These are phyloP conservation scores for Bryopsis sp. DNA, from an alignment of 139 green algal species.

Conservation along the genomic window DNA sequence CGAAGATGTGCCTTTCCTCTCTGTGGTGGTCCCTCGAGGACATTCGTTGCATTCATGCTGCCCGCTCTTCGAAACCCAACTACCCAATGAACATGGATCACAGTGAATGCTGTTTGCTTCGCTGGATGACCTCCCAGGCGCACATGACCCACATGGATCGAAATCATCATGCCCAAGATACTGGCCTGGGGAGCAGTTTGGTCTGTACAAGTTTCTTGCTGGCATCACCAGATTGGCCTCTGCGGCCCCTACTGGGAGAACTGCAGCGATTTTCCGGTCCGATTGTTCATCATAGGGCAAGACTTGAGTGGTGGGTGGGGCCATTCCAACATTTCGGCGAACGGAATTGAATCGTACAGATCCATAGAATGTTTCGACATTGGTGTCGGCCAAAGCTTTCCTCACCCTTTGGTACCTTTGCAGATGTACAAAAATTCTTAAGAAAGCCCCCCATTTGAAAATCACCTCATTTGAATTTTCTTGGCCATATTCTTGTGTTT, in stretches of 20 bases:
- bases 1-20: background rate
- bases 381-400: background rate
- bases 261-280: background rate
- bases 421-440: too few relatives aligned
- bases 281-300: background rate
- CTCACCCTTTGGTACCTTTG: conserved; percentile 10
- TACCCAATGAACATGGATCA: background rate
- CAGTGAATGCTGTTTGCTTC: background rate
- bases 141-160: background rate
- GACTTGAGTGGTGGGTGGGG: conserved; percentile 3
- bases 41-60: background rate
- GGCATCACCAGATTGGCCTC: background rate
- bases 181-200: background rate
- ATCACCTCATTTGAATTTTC: too few relatives aligned
- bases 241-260: conserved; percentile 7
- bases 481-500: too few relatives aligned
- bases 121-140: background rate
- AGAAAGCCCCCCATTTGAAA: too few relatives aligned
- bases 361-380: conserved; percentile 8
- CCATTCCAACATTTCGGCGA: background rate
- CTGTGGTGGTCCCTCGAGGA: background rate
- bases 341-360: background rate
- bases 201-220: conserved; percentile 2
- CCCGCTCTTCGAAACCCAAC: background rate
- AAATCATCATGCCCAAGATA: background rate